phyloP scores from a whole-genome alignment of 176 grass and related monocot species.

The Eleusine coracana region DNA sequence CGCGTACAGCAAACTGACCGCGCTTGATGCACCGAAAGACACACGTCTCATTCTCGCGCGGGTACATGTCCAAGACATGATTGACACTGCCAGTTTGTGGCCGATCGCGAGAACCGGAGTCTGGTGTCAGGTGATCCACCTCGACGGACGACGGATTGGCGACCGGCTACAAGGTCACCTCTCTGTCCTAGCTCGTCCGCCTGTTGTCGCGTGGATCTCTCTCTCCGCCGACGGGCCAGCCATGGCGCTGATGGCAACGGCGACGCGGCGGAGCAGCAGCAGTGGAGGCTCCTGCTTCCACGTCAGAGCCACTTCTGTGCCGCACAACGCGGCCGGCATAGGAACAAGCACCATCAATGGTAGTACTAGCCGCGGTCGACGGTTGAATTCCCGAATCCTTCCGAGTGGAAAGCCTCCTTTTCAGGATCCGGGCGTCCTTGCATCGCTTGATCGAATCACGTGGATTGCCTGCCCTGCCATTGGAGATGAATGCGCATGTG shows the following conservation, averaged over 20 bases:
- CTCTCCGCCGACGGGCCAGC: neutral
- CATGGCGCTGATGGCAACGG: neutral
- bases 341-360: no score
- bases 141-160: no score
- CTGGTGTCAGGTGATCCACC: no score
- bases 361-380: neutral
- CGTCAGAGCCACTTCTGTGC: neutral
- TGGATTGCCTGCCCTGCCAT: neutral
- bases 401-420: neutral
- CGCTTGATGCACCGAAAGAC: no score
- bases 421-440: slow-evolving; percentile 11
- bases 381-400: neutral
- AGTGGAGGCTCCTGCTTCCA: neutral
- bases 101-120: no score
- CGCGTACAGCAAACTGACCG: no score
- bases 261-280: neutral
- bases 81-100: no score
- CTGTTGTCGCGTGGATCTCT: neutral
- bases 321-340: no score
- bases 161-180: no score
- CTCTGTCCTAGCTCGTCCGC: no score
- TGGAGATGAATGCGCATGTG: slow-evolving; percentile 16
- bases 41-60: no score
- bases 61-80: no score
- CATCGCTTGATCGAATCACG: neutral